Base-by-base conservation (phyloP, 2,329 filamentous ascomycete genomes). In the Esteya vermicola region DNA sequence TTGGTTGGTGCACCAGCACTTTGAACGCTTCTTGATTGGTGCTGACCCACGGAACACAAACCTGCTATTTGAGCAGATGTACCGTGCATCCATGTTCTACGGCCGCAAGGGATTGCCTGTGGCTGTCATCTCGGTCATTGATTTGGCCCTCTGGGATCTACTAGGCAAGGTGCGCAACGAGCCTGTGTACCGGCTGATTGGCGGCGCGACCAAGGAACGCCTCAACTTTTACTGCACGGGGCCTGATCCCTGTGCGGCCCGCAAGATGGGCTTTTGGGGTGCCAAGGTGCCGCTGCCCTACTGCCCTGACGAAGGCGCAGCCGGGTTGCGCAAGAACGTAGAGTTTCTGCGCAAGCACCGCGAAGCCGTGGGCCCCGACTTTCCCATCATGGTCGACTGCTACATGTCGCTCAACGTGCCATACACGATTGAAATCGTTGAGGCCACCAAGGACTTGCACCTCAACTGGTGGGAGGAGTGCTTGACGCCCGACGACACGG, bases 381-480 rank as follows among this genome's bases (percentile, higher is more conserved):
- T 91, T 57, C 88, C 88, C 34, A 70, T 95, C 49, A 88, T 93
- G 68, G 88, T 95, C 6, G 88, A 95, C 63, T 95, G 88, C 68
- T 95, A 93, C 63, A 95, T 95, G 88, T 88, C 82, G 50, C 67
- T 95, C 53, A 94, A 88, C 52, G 88, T 95, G 21, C 66, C 83
- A 1, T 95, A 95, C 63, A 93, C 85, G 4, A 93, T 95, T 50
- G 81, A 94, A 60, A 70, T 95, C 20, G 88, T 83, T 45, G 83
- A 88, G 62, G 81, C 79, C 38, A 85, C 81, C 55, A 74, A 84
- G 51, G 78, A 86, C 50, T 72, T 94, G 49, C 73, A 89, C 59
- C 88, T 95, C 57, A 86, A 94, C 65, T 95, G 88, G 88, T 94
- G 85, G 85, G 88, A 95, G 64, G 88, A 95, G 65, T 93, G 85